Conservation (phyloP, 2,329 filamentous ascomycete genomes). For the Periconia digitata region DNA sequence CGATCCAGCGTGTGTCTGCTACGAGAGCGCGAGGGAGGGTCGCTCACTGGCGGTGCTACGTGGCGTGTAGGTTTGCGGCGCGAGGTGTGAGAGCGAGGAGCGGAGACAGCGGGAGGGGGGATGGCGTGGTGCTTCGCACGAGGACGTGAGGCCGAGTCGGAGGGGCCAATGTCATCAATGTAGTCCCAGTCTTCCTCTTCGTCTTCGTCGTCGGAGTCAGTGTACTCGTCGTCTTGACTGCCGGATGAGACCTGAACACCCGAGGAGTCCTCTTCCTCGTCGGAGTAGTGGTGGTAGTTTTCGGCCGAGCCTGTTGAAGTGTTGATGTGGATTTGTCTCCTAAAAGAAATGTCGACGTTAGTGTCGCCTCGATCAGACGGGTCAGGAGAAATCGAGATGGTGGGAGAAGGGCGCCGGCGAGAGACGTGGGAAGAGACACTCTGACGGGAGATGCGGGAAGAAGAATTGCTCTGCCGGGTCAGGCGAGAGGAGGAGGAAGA, state of each 20-base stretch:
- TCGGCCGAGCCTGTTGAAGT: slow-evolving; percentile 41
- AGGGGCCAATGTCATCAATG: slow-evolving; percentile 50
- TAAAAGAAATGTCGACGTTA: slow-evolving; percentile 41
- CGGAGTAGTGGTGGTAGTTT: slow-evolving; percentile 19
- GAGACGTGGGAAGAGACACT: slow-evolving; percentile 13
- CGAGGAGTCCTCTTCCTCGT: slow-evolving; percentile 38
- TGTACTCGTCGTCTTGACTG: slow-evolving; percentile 36
- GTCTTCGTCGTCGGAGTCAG: slow-evolving; percentile 28
- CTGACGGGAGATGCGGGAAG: slow-evolving; percentile 13
- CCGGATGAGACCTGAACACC: slow-evolving; percentile 35
- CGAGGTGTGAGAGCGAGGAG: slow-evolving; percentile 41
- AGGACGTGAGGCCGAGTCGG: slow-evolving; percentile 53
- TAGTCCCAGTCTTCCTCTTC: slow-evolving; percentile 36
- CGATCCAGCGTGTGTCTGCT: slow-evolving; percentile 36
- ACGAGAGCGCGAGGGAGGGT: slow-evolving; percentile 36
- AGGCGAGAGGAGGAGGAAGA: slow-evolving; percentile 5
- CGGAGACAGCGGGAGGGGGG: slow-evolving; percentile 32
- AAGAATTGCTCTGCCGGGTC: neutral
- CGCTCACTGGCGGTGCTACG: slow-evolving; percentile 21
- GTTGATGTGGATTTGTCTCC: slow-evolving; percentile 44
- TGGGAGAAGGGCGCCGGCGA: slow-evolving; percentile 30
- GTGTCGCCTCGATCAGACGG: slow-evolving; percentile 29
- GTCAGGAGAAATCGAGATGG: slow-evolving; percentile 20
- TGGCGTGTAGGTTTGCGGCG: slow-evolving; percentile 43
- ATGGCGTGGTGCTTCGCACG: slow-evolving; percentile 38